Evolutionary conservation across 331 rosid species (phyloP), one percentile per base, ranked within the genome.

Genomic region (Ulmus americana): DNA sequence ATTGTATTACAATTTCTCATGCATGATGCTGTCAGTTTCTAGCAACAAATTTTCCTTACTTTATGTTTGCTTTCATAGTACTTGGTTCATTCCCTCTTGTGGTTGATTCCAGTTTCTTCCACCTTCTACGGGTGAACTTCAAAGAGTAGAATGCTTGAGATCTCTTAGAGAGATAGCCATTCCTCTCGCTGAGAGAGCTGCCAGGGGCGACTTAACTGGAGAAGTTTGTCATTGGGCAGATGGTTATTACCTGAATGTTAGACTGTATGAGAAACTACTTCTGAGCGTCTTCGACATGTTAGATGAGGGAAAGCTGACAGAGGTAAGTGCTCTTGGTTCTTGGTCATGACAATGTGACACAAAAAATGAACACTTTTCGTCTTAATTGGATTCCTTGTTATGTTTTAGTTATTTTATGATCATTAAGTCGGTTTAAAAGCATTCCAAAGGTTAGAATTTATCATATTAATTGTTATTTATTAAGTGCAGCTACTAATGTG

Each of bases 141-240:
- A 92, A 74, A 80, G 98, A 77, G 81, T 89, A 18, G 97, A 92
- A 55, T 83, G 97, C 84, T 81, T 92, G 84, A 87, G 90, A 76
- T 83, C 95, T 67, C 82, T 92, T 50, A 82, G 90, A 81, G 98
- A 89, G 76, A 76, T 89, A 77, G 84, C 85, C 59, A 71, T 82
- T 79, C 88, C 91, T 74, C 91, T 87, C 55, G 95, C 95, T 9
- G 98, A 92, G 83, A 84, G 98, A 82, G 95, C 98, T 53, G 95
- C 97, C 72, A 86, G 98, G 65, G 98, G 97, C 57, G 98, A 92
- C 82, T 82, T 92, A 71, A 92, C 98, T 15, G 98, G 98, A 60
- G 97, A 92, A 89, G 90, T 92, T 64, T 92, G 98, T 73, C 98
- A 92, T 67, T 92, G 98, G 98, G 88, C 97, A 42, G 98, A 89